Percentiles rank a stretch among this genome's conserved stretches.
Conservation (phyloP, 2,329 filamentous ascomycete genomes). For the Pestalotiopsis sp. region DNA sequence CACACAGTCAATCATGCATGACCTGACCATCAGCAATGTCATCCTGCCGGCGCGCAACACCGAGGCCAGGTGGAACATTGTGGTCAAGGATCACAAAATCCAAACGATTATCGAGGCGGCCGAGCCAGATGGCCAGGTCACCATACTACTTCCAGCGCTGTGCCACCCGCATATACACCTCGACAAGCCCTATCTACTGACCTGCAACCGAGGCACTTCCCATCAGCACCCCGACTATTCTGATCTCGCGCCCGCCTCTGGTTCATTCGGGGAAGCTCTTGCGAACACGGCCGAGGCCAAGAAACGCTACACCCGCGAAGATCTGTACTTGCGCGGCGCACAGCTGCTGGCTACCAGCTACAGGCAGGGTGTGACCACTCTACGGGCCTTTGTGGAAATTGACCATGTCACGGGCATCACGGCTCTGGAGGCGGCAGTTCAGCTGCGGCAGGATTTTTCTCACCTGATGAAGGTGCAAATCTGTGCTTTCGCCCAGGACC, state of each 20-base stretch:
- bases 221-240: constrained; percentile 54
- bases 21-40: constrained; percentile 21
- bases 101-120: constrained; percentile 16
- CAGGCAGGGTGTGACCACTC: constrained; percentile 65
- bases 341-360: constrained; percentile 69
- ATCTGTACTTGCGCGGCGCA: constrained; percentile 66
- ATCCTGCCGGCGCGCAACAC: constrained; percentile 18
- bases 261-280: constrained; percentile 70
- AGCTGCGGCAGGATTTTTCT: constrained; percentile 57
- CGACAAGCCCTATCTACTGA: constrained; percentile 67
- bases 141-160: constrained; percentile 44
- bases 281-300: constrained; percentile 57
- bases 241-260: constrained; percentile 60
- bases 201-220: constrained; percentile 27
- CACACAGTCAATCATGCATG: not conserved
- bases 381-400: constrained; percentile 74
- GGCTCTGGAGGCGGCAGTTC: constrained; percentile 53
- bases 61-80: constrained; percentile 22
- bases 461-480: constrained; percentile 64
- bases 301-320: constrained; percentile 59
- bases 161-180: constrained; percentile 77
- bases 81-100: constrained; percentile 21
- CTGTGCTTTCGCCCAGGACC: constrained; percentile 72
- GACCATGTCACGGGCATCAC: constrained; percentile 58
- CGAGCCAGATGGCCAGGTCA: constrained; percentile 18